phyloP scores from a whole-genome alignment of 352 stramenopile species.

The Phytophthora pinifolia region DNA sequence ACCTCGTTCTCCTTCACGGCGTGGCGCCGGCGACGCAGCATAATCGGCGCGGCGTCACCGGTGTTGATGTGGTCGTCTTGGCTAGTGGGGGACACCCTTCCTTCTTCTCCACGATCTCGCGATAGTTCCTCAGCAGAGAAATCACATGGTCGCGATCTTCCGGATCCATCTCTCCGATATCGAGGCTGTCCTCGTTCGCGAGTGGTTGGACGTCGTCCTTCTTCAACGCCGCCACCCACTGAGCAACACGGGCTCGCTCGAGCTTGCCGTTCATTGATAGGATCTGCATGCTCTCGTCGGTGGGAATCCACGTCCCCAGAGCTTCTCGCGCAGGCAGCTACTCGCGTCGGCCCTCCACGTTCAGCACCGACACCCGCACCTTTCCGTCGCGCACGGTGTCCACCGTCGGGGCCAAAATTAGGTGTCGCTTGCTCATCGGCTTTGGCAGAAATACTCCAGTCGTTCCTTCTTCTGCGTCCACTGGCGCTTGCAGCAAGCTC shows the following conservation, averaged over 20 bases:
- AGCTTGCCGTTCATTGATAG: slow-evolving; percentile 3
- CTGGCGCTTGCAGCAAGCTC: slow-evolving; percentile 1
- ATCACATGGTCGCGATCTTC: neutral
- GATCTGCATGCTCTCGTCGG: slow-evolving; percentile 14
- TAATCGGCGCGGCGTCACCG: no score
- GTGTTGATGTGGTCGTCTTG: no score
- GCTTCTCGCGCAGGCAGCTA: slow-evolving; percentile 7
- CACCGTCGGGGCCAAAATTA: slow-evolving; percentile 18
- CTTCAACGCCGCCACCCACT: neutral
- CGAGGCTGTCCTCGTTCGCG: neutral
- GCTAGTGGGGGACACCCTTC: neutral
- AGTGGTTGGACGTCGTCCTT: neutral
- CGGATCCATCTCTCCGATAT: neutral
- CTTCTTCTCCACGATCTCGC: neutral
- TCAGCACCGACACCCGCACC: slow-evolving; percentile 11
- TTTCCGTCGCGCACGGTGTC: neutral
- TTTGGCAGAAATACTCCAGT: slow-evolving; percentile 11
- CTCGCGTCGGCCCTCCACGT: slow-evolving; percentile 10
- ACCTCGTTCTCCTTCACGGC: no score
- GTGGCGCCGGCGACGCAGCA: no score
- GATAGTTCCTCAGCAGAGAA: neutral
- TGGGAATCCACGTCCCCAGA: slow-evolving; percentile 21
- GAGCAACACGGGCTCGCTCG: neutral
- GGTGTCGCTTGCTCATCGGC: neutral
- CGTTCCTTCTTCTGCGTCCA: slow-evolving; percentile 14